phyloP scores from a whole-genome alignment of 208 protist genomes.

The Trypanosoma caninum region DNA sequence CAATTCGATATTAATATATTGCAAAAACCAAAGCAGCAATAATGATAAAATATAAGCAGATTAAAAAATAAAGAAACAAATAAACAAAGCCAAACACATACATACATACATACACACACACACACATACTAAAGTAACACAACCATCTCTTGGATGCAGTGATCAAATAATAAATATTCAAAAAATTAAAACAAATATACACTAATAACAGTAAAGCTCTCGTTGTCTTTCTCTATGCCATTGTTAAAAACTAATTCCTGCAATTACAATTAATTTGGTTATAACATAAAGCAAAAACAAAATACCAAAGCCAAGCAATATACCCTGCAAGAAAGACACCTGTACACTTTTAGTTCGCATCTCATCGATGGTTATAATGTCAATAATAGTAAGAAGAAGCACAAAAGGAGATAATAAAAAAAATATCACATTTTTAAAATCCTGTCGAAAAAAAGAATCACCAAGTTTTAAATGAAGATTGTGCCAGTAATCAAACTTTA shows the following conservation, averaged over 20 bases:
- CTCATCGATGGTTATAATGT: conserved; percentile 18
- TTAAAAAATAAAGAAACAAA: conserved; percentile 15
- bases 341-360: background rate
- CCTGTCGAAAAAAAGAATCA: background rate
- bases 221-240: no score
- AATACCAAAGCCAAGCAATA: conserved; percentile 13
- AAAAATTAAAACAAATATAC: conserved; percentile 3
- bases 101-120: background rate
- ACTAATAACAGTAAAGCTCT: no score
- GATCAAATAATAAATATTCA: background rate
- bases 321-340: conserved; percentile 21
- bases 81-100: background rate
- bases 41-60: conserved; percentile 13
- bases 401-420: conserved; percentile 22
- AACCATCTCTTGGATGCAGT: no score
- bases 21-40: conserved; percentile 1
- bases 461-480: conserved; percentile 13
- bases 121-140: no score
- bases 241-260: no score
- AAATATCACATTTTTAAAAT: conserved; percentile 10
- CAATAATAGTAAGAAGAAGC: conserved; percentile 18
- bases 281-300: conserved; percentile 22
- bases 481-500: conserved; percentile 23
- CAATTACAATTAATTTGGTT: no score
- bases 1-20: background rate